Percentiles rank a stretch among this genome's conserved stretches.
These are phyloP conservation scores for Staphylotrichum tortipilum DNA, from an alignment of 495 filamentous ascomycete genomes.

Conservation along the genomic window DNA sequence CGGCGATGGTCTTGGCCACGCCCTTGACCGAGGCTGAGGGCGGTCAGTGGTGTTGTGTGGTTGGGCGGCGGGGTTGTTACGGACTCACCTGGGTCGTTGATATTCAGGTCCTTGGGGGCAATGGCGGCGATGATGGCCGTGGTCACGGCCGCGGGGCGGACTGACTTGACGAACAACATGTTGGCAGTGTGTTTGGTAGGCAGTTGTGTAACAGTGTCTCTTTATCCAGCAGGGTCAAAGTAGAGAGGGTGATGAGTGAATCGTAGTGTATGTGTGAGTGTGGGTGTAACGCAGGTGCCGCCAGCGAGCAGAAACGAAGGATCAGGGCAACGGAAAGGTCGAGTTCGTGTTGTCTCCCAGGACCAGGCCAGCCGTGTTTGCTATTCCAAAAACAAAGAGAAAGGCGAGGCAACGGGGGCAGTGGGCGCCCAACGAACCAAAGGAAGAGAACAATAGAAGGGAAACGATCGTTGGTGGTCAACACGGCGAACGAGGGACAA, in stretches of 20 bases:
- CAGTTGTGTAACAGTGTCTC: too few relatives aligned
- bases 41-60: background rate
- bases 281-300: constrained; percentile 12
- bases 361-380: background rate
- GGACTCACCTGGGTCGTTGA: constrained; percentile 33
- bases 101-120: constrained; percentile 35
- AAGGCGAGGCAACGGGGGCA: background rate
- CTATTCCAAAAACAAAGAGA: background rate
- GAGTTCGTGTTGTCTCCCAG: background rate
- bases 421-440: background rate
- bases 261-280: too few relatives aligned
- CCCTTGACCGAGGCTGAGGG: constrained; percentile 39
- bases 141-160: constrained; percentile 20
- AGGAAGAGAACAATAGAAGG: background rate
- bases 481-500: constrained; percentile 5
- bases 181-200: background rate
- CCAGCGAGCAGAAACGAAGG: constrained; percentile 22
- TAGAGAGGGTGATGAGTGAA: constrained; percentile 1
- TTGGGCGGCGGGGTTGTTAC: background rate
- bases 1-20: constrained; percentile 42
- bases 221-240: background rate
- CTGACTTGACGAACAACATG: constrained; percentile 29
- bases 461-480: constrained; percentile 10
- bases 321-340: too few relatives aligned
- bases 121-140: constrained; percentile 23